phyloP scores from a whole-genome alignment of 2,329 filamentous ascomycete species.

The Aspergillus viridinutans region DNA sequence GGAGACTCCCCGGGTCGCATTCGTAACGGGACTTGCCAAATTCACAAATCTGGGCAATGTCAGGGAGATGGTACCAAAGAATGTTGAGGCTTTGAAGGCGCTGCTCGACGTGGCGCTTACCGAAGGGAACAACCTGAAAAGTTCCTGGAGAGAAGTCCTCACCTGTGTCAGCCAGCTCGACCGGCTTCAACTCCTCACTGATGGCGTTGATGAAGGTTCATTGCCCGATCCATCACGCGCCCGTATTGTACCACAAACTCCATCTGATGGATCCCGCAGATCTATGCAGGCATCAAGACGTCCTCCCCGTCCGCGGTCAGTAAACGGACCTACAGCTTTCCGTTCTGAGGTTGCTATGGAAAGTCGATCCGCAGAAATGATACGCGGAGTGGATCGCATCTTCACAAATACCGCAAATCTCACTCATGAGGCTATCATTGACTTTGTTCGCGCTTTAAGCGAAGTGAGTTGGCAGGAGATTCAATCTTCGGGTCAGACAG shows the following conservation, averaged over 20 bases:
- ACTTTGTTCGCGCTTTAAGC: constrained; percentile 86
- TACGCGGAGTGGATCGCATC: constrained; percentile 89
- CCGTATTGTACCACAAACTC: constrained; percentile 61
- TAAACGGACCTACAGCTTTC: constrained; percentile 51
- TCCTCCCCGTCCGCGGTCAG: constrained; percentile 44
- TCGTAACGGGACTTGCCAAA: constrained; percentile 86
- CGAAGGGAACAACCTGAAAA: constrained; percentile 82
- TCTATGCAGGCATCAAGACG: constrained; percentile 58
- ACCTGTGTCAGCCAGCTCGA: constrained; percentile 96
- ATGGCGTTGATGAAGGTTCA: constrained; percentile 86
- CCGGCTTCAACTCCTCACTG: constrained; percentile 87
- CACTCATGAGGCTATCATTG: constrained; percentile 88
- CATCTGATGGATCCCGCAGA: constrained; percentile 56
- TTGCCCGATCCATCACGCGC: constrained; percentile 89
- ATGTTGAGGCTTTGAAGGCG: constrained; percentile 88
- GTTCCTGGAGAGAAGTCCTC: constrained; percentile 92
- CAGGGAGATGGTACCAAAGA: constrained; percentile 91
- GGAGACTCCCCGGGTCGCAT: constrained; percentile 88
- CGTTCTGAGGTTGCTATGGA: constrained; percentile 83
- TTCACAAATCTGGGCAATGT: constrained; percentile 95
- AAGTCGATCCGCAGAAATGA: constrained; percentile 85
- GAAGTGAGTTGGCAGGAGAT: constrained; percentile 99
- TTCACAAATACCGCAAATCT: constrained; percentile 95
- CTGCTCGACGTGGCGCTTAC: constrained; percentile 87
- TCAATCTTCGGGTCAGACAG: constrained; percentile 91